Percentiles rank a stretch among this genome's conserved stretches.
Conservation (phyloP, 805 yeast genomes). For the Myxozyma mucilagina region DNA sequence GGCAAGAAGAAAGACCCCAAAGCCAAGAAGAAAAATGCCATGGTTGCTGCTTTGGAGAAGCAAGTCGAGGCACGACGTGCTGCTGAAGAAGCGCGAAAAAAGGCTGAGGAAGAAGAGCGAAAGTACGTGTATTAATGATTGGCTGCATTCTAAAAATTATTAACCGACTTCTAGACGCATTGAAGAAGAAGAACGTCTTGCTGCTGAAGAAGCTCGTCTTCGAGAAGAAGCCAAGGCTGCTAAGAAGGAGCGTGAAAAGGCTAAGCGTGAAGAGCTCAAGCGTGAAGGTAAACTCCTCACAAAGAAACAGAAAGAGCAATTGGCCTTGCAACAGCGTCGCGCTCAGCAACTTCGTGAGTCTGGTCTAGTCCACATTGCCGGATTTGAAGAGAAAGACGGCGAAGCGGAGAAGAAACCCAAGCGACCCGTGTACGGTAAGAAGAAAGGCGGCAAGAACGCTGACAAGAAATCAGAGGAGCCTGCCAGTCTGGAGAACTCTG, state of each 20-base stretch:
- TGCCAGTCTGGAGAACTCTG: slow-evolving; percentile 38
- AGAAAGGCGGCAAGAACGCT: slow-evolving; percentile 51
- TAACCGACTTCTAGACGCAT: slow-evolving; percentile 26
- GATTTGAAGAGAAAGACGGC: slow-evolving; percentile 47
- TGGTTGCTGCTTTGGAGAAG: slow-evolving; percentile 84
- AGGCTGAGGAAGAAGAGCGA: slow-evolving; percentile 69
- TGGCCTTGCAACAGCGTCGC: slow-evolving; percentile 81
- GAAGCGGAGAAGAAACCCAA: slow-evolving; percentile 51
- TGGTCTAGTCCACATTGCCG: slow-evolving; percentile 75
- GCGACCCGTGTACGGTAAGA: slow-evolving; percentile 69
- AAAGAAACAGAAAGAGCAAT: slow-evolving; percentile 93
- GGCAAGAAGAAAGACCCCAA: slow-evolving; percentile 45
- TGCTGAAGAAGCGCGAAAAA: slow-evolving; percentile 77
- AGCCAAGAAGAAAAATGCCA: slow-evolving; percentile 83
- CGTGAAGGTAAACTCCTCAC: slow-evolving; percentile 94
- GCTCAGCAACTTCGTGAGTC: slow-evolving; percentile 78
- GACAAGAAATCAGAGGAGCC: slow-evolving; percentile 35
- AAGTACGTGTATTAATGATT: slow-evolving; percentile 16
- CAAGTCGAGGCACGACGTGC: slow-evolving; percentile 88
- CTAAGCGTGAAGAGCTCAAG: slow-evolving; percentile 84
- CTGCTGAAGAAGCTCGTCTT: slow-evolving; percentile 42
- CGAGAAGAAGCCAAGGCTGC: slow-evolving; percentile 45
- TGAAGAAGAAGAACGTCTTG: slow-evolving; percentile 54
- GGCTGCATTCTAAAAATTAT: background rate
- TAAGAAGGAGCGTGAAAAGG: slow-evolving; percentile 85